Evolutionary conservation across 345 rosid genomes (phyloP), one percentile per base, ranked within the genome.

Genomic region (Heritiera littoralis): DNA sequence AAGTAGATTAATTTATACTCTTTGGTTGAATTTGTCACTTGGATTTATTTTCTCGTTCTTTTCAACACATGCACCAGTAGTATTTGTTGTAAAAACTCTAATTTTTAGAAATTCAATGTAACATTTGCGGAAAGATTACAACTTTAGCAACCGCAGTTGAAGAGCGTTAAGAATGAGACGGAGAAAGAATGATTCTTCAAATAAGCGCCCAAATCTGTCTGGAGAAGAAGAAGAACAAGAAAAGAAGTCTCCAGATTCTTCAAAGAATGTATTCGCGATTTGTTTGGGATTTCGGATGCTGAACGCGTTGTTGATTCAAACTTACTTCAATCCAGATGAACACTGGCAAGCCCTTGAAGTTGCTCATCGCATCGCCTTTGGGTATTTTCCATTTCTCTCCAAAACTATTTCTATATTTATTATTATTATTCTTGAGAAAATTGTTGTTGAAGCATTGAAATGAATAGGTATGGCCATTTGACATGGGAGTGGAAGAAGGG

Each of bases 311-410:
- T 80, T 91, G 70, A 89, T 96, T 69, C 95, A 94, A 77, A 89
- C 97, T 12, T 92, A 92, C 86, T 94, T 94, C 92, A 89, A 91
- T 81, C 98, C 95, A 8, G 98, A 96, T 79, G 98, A 96, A 80
- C 97, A 96, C 79, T 94, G 97, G 98, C 97, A 96, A 79, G 85
- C 94, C 74, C 97, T 92, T 52, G 98, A 96, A 88, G 95, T 94
- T 46, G 92, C 94, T 12, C 98, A 89, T 66, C 90, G 86, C 46
- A 80, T 86, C 51, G 90, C 83, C 3, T 92, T 95, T n/a, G 99
- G 98, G 97, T 92, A 89, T 41, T 58, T 71, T 20, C 18, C 7
- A 61, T 54, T 18, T 46, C 55, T 48, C 60, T 71, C 72, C 48
- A 6, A 2, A 59, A 17, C 70, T 65, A 3, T 30, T 35, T 6